Conservation (phyloP, 1,284 basidiomycete genomes). For the Fomitopsis pinicola region DNA sequence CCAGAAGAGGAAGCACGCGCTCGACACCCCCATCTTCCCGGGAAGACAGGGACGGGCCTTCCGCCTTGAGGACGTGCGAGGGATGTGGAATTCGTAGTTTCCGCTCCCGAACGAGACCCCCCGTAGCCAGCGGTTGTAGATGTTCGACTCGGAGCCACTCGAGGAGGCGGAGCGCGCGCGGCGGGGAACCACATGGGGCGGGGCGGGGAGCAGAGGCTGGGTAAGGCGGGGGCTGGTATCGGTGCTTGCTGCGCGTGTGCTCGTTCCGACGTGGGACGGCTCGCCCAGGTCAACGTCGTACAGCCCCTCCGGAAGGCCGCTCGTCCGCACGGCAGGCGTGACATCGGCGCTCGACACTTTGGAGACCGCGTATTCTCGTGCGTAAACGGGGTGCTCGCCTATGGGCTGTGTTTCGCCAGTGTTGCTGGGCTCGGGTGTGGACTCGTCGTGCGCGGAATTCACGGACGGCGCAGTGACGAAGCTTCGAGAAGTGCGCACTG, state of each 20-base stretch:
- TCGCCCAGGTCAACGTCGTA: conserved; percentile 16
- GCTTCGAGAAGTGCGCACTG: conserved; percentile 42
- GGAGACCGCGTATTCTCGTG: conserved; percentile 11
- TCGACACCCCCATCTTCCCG: conserved; percentile 13
- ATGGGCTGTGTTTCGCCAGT: neutral
- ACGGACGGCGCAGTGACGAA: conserved; percentile 53
- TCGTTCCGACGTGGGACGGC: neutral
- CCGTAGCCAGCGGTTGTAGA: conserved; percentile 26
- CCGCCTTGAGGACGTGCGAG: neutral
- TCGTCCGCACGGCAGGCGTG: conserved; percentile 8
- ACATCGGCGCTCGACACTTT: neutral
- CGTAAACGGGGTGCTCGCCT: neutral
- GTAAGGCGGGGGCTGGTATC: neutral
- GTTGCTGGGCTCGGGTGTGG: conserved; percentile 9
- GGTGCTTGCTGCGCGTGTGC: neutral
- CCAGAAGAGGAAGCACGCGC: conserved; percentile 62
- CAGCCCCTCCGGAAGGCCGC: conserved; percentile 16
- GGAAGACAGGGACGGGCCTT: neutral
- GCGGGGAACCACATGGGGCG: conserved; percentile 12
- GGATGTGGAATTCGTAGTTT: neutral
- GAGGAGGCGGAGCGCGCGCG: conserved; percentile 9
- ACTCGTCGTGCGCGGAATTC: conserved; percentile 19
- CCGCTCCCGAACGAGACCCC: conserved; percentile 31
- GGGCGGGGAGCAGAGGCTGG: conserved; percentile 7
- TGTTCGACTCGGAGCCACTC: conserved; percentile 17